Evolutionary conservation across 2,329 filamentous ascomycete species (phyloP).

Genomic region (Zalaria sp.): DNA sequence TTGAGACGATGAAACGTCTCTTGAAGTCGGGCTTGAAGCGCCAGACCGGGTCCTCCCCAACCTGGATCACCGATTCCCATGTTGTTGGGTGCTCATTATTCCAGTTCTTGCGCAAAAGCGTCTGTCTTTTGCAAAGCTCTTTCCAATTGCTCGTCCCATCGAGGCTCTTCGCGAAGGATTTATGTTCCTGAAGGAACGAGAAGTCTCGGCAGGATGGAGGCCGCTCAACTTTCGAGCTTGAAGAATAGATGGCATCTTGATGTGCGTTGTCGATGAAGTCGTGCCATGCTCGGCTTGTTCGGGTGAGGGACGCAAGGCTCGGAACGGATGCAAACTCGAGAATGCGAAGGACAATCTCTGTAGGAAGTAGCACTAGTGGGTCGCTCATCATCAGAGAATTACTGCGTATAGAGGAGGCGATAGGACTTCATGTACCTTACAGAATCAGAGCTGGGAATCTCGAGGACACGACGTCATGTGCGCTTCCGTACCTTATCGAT

Average conservation of each 20-base stretch:
- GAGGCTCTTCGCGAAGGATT: slow-evolving; percentile 20
- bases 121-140: slow-evolving; percentile 28
- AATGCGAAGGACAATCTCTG: slow-evolving; percentile 27
- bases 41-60: slow-evolving; percentile 29
- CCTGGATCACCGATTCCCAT: slow-evolving; percentile 25
- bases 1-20: slow-evolving; percentile 31
- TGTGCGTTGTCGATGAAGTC: slow-evolving; percentile 28
- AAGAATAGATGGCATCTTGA: slow-evolving; percentile 27
- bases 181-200: slow-evolving; percentile 13
- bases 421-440: no score
- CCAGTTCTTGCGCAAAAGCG: slow-evolving; percentile 26
- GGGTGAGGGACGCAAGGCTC: slow-evolving; percentile 21
- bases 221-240: slow-evolving; percentile 16
- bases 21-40: slow-evolving; percentile 33
- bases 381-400: slow-evolving; percentile 3
- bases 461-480: no score
- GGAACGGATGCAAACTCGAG: slow-evolving; percentile 23
- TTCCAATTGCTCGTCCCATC: slow-evolving; percentile 26
- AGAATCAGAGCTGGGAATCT: no score
- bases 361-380: slow-evolving; percentile 17
- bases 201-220: slow-evolving; percentile 17
- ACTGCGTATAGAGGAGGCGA: no score
- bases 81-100: slow-evolving; percentile 16
- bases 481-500: no score
- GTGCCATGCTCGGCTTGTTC: slow-evolving; percentile 24